Evolutionary conservation across 139 green algal species (phyloP).

Genomic region (Chlorella sp.): DNA sequence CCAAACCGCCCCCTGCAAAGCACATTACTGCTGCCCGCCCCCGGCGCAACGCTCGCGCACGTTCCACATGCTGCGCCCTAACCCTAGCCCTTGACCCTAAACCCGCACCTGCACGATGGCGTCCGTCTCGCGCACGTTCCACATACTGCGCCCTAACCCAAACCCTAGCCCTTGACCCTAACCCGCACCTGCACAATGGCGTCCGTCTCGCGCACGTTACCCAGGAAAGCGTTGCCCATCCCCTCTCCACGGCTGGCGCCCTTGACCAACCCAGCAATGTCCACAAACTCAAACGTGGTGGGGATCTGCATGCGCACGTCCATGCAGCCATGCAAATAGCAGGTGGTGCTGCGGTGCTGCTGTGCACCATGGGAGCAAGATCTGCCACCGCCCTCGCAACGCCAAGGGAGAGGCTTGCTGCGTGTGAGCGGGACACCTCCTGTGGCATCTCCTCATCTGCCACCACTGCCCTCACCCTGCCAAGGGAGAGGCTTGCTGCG

Average conservation of each 20-base stretch:
- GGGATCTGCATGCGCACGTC: conserved; percentile 47
- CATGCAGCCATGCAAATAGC: too few relatives aligned
- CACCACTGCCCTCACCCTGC: too few relatives aligned
- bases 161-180: too few relatives aligned
- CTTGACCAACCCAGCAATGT: conserved; percentile 95
- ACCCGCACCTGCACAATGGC: conserved; percentile 87
- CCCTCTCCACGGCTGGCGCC: conserved; percentile 86
- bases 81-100: background rate
- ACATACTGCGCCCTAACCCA: background rate
- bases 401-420: too few relatives aligned
- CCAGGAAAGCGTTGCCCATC: conserved; percentile 98
- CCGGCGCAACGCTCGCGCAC: background rate
- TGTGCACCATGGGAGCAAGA: too few relatives aligned
- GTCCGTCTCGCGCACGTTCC: conserved; percentile 48
- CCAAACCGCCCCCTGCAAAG: too few relatives aligned
- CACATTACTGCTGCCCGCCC: too few relatives aligned
- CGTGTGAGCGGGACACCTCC: too few relatives aligned
- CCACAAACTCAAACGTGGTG: conserved; percentile 94
- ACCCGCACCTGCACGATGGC: conserved; percentile 87
- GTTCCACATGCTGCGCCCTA: background rate
- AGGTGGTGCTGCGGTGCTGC: too few relatives aligned
- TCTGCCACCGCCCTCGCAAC: too few relatives aligned
- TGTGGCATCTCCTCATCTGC: background rate
- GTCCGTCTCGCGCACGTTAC: conserved; percentile 93
- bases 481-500: too few relatives aligned